Conservation (phyloP, 305 asterid genomes). For the Ruellia speciosa region DNA sequence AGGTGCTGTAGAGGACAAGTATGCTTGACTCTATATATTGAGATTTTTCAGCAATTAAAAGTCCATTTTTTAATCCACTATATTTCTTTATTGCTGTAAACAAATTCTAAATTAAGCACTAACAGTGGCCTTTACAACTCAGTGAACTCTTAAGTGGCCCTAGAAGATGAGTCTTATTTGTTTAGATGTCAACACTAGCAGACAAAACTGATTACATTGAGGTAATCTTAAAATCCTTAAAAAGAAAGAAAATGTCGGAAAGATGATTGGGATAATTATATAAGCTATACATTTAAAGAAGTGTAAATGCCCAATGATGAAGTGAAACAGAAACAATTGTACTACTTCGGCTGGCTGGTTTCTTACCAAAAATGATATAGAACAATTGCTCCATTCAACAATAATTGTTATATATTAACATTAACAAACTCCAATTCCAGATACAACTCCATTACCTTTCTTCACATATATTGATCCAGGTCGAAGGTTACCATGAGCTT, state of each 20-base stretch:
- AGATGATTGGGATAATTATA: too few species aligned
- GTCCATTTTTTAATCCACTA: too few species aligned
- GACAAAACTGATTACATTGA: too few species aligned
- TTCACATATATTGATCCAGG: constrained; percentile 84
- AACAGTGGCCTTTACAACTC: neutral
- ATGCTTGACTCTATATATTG: neutral
- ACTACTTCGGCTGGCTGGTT: neutral
- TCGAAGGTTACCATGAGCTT: constrained; percentile 81
- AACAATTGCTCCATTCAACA: neutral
- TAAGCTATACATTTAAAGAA: too few species aligned
- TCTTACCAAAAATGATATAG: too few species aligned
- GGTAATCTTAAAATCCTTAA: too few species aligned
- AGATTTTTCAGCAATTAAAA: too few species aligned
- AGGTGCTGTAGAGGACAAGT: neutral
- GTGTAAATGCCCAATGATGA: too few species aligned
- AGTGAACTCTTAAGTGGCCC: neutral
- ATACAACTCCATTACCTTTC: constrained; percentile 46
- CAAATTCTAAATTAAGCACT: neutral
- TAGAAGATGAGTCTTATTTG: too few species aligned
- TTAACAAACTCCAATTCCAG: neutral
- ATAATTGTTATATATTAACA: neutral
- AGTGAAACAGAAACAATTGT: neutral
- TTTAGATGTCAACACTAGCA: too few species aligned
- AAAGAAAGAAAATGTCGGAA: too few species aligned
- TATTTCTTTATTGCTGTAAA: too few species aligned